These are phyloP conservation scores for Harrya chromipes DNA, from an alignment of 768 basidiomycete genomes.

Conservation along the genomic window DNA sequence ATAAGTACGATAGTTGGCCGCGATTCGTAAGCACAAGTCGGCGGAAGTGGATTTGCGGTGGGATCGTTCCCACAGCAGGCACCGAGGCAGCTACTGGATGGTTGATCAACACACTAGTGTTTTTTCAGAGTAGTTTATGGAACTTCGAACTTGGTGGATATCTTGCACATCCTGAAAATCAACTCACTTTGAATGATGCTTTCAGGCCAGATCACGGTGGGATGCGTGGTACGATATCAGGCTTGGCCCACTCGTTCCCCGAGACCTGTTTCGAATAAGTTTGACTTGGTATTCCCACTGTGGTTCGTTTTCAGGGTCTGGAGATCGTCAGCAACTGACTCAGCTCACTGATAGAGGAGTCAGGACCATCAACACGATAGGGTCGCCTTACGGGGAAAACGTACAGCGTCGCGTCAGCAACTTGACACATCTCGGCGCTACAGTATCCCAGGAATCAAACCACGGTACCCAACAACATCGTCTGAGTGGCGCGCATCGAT, in stretches of 20 bases:
- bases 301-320: not conserved
- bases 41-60: too few species aligned
- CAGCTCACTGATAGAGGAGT: not conserved
- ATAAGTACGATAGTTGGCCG: too few species aligned
- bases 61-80: too few species aligned
- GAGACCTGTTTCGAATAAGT: not conserved
- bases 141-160: too few species aligned
- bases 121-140: too few species aligned
- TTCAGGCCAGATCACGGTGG: too few species aligned
- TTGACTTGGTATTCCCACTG: conserved; percentile 6
- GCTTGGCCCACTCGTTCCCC: not conserved
- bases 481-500: not conserved
- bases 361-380: conserved; percentile 15
- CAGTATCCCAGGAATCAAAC: not conserved
- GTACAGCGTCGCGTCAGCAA: conserved; percentile 22
- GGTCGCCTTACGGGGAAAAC: conserved; percentile 5
- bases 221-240: not conserved
- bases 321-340: not conserved
- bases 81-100: too few species aligned
- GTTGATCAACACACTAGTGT: too few species aligned
- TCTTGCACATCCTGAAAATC: too few species aligned
- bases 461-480: not conserved
- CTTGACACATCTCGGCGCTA: conserved; percentile 20
- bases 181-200: too few species aligned
- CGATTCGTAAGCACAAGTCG: too few species aligned